Percentiles rank a stretch among this genome's conserved stretches.
These are phyloP conservation scores for Naematelia aurantialba DNA, from an alignment of 768 basidiomycete genomes.

Conservation along the genomic window DNA sequence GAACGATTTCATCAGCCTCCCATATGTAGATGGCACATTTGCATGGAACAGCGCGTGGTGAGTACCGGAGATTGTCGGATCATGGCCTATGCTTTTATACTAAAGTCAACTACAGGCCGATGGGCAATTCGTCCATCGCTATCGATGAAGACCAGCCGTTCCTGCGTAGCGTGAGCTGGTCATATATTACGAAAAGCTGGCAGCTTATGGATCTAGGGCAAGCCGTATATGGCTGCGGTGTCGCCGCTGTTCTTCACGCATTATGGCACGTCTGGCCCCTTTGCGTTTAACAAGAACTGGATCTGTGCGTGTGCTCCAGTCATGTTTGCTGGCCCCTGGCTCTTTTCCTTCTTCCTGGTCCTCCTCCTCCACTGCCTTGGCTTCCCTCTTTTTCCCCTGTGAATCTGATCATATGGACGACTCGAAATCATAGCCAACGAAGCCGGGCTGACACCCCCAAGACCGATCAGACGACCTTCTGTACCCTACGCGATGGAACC, in stretches of 20 bases:
- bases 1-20: conserved; percentile 30
- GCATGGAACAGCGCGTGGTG: conserved; percentile 50
- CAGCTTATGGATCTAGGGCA: conserved; percentile 15
- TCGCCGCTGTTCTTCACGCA: conserved; percentile 50
- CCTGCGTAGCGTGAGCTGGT: conserved; percentile 26
- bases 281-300: conserved; percentile 51
- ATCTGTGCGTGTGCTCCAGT: conserved; percentile 35
- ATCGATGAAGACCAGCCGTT: conserved; percentile 41
- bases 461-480: conserved; percentile 49
- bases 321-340: background rate
- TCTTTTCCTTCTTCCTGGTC: background rate
- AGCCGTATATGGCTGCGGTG: conserved; percentile 50
- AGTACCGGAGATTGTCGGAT: conserved; percentile 6
- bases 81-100: background rate
- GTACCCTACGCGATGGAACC: conserved; percentile 39
- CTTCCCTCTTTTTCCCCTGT: background rate
- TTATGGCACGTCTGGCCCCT: conserved; percentile 46
- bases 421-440: background rate
- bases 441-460: conserved; percentile 5
- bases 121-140: conserved; percentile 25
- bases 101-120: conserved; percentile 20
- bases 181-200: background rate
- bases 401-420: background rate
- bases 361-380: background rate
- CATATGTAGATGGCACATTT: conserved; percentile 44